Base-by-base conservation (phyloP, 305 asterid genomes). In the Fraxinus albicans region DNA sequence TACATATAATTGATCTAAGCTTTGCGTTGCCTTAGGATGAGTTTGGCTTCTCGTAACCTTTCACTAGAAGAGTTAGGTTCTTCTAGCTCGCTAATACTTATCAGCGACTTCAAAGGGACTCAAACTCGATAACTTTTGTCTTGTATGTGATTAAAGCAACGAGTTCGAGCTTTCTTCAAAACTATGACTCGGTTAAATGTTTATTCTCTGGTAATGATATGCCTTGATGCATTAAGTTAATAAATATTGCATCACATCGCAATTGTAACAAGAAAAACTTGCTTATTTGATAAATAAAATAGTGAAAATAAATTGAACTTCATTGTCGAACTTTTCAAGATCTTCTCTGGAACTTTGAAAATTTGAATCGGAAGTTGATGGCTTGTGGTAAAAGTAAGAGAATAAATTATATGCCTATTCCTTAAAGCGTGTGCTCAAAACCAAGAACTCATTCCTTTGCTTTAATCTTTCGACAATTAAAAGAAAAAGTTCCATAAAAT, bases 391-490 rank as follows among this genome's bases (percentile, higher is more conserved):
- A 69, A 69, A 69, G 76, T 31, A 10, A 13, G 40, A 29, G 27
- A 73, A 81, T 69, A 69, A 63, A 63, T 6, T 1, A 72, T 77
- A 70, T 33, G 74, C 74, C 60, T 5, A 78, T 73, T 73, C 83
- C 55, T 78, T n/a, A 73, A 78, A 81, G 83, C 80, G 19, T 38
- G 23, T 38, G 80, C 78, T 81, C 85, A 78, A 84, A 40, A 72
- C 47, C 33, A 47, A 70, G 53, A 67, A 53, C 34, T 76, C 81
- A 19, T 50, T 47, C 35, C 35, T 73, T 65, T 60, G 72, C 19
- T 50, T 77, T 31, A 78, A n/a, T 78, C 76, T 73, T 78, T 63
- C 31, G 65, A 73, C 31, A 6, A 53, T 44, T 13, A 60, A 60
- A 19, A 8, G 15, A 21, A 21, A 21, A 19, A 60, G 8, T 60